A percentile compares a stretch with the other conserved stretches of the same genome.
These are phyloP conservation scores for Colletotrichum truncatum DNA, from an alignment of 2,329 filamentous ascomycete genomes.

Conservation along the genomic window DNA sequence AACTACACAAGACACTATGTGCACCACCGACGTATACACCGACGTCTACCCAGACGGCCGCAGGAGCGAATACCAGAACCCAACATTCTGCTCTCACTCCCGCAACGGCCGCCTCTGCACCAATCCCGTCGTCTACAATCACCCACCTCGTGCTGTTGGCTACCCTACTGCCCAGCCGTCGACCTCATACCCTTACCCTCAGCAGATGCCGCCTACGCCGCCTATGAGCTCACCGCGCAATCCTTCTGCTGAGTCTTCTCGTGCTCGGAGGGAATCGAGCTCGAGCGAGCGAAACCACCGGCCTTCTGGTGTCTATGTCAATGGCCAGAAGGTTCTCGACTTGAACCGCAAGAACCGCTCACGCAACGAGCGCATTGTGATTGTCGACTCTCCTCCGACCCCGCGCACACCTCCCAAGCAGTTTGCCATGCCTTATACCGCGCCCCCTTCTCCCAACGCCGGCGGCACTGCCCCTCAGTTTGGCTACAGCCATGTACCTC, in stretches of 20 bases:
- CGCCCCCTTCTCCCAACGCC: slow-evolving; percentile 42
- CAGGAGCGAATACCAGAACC: slow-evolving; percentile 42
- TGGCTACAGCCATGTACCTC: slow-evolving; percentile 32
- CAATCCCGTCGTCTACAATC: slow-evolving; percentile 49
- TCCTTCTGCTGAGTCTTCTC: slow-evolving; percentile 46
- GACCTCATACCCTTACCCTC: slow-evolving; percentile 39
- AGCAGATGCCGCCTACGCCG: slow-evolving; percentile 51
- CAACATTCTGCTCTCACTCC: slow-evolving; percentile 48
- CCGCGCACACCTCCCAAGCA: slow-evolving; percentile 56
- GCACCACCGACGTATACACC: slow-evolving; percentile 56
- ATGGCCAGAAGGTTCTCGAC: slow-evolving; percentile 46
- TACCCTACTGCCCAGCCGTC: slow-evolving; percentile 38
- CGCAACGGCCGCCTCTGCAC: slow-evolving; percentile 52
- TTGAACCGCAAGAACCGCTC: slow-evolving; percentile 42
- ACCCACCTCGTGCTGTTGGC: slow-evolving; percentile 48
- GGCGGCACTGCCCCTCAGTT: slow-evolving; percentile 32
- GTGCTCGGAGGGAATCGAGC: slow-evolving; percentile 43
- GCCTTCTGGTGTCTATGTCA: slow-evolving; percentile 47
- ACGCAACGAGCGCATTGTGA: slow-evolving; percentile 52
- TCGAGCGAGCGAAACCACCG: slow-evolving; percentile 40
- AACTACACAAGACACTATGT: slow-evolving; percentile 52
- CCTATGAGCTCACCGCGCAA: slow-evolving; percentile 41
- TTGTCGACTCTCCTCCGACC: slow-evolving; percentile 55
- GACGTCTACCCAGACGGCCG: slow-evolving; percentile 57
- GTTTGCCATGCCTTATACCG: slow-evolving; percentile 49